A percentile compares a stretch with the other conserved stretches of the same genome.
Conservation (phyloP, 495 filamentous ascomycete genomes). For the Penicillium mononematosum region DNA sequence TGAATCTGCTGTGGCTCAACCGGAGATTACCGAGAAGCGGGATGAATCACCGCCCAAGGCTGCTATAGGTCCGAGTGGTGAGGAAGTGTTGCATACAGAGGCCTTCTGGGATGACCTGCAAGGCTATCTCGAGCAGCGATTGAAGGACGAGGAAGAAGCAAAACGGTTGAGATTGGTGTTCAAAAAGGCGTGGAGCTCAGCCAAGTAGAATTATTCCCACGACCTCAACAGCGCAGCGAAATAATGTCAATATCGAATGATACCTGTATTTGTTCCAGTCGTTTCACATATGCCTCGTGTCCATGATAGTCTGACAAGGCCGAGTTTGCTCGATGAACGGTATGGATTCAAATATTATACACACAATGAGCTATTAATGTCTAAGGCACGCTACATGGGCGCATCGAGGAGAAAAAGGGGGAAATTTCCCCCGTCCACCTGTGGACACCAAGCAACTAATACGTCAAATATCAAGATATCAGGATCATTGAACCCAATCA, state of each 20-base stretch:
- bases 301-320: neutral
- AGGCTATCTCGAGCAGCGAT: slow-evolving; percentile 72
- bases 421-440: neutral
- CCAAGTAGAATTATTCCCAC: neutral
- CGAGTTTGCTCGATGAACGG: neutral
- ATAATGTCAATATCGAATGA: slow-evolving; percentile 10
- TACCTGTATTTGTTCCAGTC: neutral
- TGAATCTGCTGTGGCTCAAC: slow-evolving; percentile 27
- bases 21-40: slow-evolving; percentile 32
- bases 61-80: slow-evolving; percentile 56
- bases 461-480: neutral
- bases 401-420: neutral
- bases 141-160: slow-evolving; percentile 69
- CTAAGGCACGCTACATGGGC: neutral
- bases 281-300: neutral
- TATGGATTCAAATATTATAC: slow-evolving; percentile 16
- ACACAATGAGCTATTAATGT: slow-evolving; percentile 10
- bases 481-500: neutral
- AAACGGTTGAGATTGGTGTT: slow-evolving; percentile 65
- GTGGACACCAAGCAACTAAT: neutral
- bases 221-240: neutral
- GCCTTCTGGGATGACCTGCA: slow-evolving; percentile 88
- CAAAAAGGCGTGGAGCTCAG: slow-evolving; percentile 61
- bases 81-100: slow-evolving; percentile 60
- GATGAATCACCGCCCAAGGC: slow-evolving; percentile 39